These are phyloP conservation scores for Colletotrichum eremochloae DNA, from an alignment of 2,329 filamentous ascomycete species.

Conservation along the genomic window DNA sequence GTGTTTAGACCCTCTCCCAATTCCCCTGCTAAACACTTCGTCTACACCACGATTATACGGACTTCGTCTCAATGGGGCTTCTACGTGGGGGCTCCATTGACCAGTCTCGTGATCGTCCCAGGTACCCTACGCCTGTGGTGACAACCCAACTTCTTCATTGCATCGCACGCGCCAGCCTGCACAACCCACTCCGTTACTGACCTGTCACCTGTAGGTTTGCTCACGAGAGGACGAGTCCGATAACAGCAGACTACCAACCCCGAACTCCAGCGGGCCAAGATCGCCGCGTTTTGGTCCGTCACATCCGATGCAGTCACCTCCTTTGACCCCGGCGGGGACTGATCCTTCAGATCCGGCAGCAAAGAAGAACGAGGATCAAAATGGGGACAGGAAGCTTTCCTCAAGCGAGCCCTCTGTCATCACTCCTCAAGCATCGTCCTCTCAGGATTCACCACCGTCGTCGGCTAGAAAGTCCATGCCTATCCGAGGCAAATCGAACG, in stretches of 20 bases:
- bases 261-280: conserved; percentile 72
- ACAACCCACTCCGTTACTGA: conserved; percentile 45
- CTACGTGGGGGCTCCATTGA: conserved; percentile 19
- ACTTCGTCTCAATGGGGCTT: conserved; percentile 30
- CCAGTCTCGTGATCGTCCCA: conserved; percentile 17
- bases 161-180: conserved; percentile 35
- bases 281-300: conserved; percentile 78
- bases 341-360: conserved; percentile 56
- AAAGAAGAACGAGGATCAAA: conserved; percentile 49
- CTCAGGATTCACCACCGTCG: conserved; percentile 63
- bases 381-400: conserved; percentile 50
- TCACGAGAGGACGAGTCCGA: conserved; percentile 74
- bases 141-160: background rate
- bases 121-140: conserved; percentile 12
- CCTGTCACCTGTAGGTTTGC: conserved; percentile 59
- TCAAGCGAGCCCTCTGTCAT: conserved; percentile 64
- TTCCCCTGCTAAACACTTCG: conserved; percentile 4
- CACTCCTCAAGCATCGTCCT: conserved; percentile 76
- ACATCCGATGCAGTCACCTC: conserved; percentile 85
- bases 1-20: conserved; percentile 24
- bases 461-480: conserved; percentile 56
- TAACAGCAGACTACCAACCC: conserved; percentile 74
- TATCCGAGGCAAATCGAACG: conserved; percentile 59
- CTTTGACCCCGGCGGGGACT: conserved; percentile 88
- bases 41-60: conserved; percentile 10